These are phyloP conservation scores for Acer saccharum DNA, from an alignment of 345 rosid genomes.

Conservation along the genomic window DNA sequence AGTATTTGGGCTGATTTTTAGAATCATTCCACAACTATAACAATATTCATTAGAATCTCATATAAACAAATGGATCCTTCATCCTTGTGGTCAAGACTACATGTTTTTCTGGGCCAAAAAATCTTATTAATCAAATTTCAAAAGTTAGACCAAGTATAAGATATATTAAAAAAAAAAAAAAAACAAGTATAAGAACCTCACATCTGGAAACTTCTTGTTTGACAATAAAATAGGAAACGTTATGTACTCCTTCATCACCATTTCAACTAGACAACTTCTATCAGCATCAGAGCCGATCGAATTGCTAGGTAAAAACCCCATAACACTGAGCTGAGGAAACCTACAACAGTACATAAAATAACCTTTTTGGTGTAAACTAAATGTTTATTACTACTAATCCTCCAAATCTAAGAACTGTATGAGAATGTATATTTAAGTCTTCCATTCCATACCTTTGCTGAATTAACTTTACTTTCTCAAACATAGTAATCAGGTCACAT, in stretches of 20 bases:
- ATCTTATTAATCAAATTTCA: not conserved
- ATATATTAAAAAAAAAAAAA: not conserved
- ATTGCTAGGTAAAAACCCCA: conserved; percentile 60
- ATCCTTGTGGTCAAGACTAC: not conserved
- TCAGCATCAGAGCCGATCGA: conserved; percentile 41
- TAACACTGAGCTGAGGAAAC: conserved; percentile 59
- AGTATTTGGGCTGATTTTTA: not conserved
- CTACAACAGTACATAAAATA: conserved; percentile 39
- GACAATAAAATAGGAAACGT: conserved; percentile 78
- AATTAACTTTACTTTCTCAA: conserved; percentile 69
- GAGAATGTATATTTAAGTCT: conserved; percentile 10
- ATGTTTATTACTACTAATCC: not conserved
- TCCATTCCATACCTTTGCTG: conserved; percentile 65
- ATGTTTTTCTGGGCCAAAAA: not conserved
- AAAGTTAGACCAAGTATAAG: conserved; percentile 15
- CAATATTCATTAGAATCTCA: not conserved
- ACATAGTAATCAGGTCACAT: conserved; percentile 30
- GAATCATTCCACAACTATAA: not conserved
- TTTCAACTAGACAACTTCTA: conserved; percentile 45
- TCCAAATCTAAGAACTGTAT: conserved; percentile 1
- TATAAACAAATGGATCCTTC: not conserved
- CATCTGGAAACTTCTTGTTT: conserved; percentile 59
- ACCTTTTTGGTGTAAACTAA: conserved; percentile 16
- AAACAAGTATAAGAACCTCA: conserved; percentile 22
- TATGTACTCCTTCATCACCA: conserved; percentile 65